A percentile compares a stretch with the other conserved stretches of the same genome.
These are phyloP conservation scores for Vairimorpha necatrix DNA, from an alignment of 371 early-diverging fungal genomes.

Conservation along the genomic window DNA sequence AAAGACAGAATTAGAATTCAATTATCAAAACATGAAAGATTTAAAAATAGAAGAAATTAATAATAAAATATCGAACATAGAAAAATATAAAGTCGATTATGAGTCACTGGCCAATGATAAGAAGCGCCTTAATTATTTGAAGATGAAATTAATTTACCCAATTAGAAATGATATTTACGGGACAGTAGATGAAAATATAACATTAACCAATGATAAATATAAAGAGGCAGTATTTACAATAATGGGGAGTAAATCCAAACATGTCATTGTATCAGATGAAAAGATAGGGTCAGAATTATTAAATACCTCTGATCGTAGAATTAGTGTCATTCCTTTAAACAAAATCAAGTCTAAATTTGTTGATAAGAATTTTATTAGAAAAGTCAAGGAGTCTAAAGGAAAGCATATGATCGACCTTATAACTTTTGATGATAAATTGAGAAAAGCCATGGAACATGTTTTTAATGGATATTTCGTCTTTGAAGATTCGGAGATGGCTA, in stretches of 20 bases:
- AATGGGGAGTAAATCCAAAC: slow-evolving; percentile 57
- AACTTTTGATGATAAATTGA: slow-evolving; percentile 70
- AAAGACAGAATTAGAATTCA: slow-evolving; percentile 31
- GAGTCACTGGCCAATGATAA: slow-evolving; percentile 14
- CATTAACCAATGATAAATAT: slow-evolving; percentile 64
- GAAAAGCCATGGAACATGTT: slow-evolving; percentile 80
- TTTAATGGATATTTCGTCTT: slow-evolving; percentile 81
- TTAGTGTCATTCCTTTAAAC: slow-evolving; percentile 90
- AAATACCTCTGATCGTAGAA: slow-evolving; percentile 73
- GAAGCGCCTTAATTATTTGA: slow-evolving; percentile 36
- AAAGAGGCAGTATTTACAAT: slow-evolving; percentile 62
- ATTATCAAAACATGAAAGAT: slow-evolving; percentile 1
- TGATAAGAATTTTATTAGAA: slow-evolving; percentile 58
- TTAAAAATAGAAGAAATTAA: not conserved
- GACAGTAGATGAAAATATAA: slow-evolving; percentile 60
- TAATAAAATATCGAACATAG: slow-evolving; percentile 30
- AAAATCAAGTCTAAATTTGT: slow-evolving; percentile 69
- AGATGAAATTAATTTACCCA: slow-evolving; percentile 57
- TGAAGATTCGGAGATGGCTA: slow-evolving; percentile 69
- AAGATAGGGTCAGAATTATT: slow-evolving; percentile 75
- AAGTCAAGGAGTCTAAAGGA: slow-evolving; percentile 63
- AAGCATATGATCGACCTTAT: slow-evolving; percentile 74
- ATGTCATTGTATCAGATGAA: slow-evolving; percentile 80
- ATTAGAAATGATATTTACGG: slow-evolving; percentile 65
- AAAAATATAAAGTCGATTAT: slow-evolving; percentile 10